A percentile compares a stretch with the other conserved stretches of the same genome.
Conservation (phyloP, 257 asterid species). For the Jaltomata sinuosa region DNA sequence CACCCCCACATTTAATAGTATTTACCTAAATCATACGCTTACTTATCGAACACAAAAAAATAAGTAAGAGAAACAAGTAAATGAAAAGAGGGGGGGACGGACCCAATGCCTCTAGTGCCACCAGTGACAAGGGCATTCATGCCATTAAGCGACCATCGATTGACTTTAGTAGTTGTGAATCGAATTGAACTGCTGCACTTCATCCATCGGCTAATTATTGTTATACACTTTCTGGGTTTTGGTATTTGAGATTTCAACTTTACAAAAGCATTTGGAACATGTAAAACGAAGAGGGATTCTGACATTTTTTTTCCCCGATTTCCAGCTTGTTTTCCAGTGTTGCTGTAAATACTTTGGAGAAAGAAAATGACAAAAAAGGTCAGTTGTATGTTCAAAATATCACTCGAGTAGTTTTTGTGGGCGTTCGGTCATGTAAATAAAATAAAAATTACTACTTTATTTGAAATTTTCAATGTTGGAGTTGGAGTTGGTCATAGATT, state of each 20-base stretch:
- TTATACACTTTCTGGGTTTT: neutral
- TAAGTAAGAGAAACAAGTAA: neutral
- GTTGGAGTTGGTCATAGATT: no score
- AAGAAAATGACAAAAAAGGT: neutral
- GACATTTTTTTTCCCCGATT: neutral
- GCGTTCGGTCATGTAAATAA: no score
- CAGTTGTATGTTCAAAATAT: no score
- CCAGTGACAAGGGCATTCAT: conserved; percentile 56
- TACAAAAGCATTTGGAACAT: no score
- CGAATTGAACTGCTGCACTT: neutral
- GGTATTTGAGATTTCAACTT: neutral
- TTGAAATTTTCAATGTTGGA: no score
- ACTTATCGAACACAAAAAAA: no score
- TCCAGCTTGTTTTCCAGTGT: neutral
- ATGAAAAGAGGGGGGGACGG: neutral
- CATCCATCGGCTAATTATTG: neutral
- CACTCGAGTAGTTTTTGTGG: no score
- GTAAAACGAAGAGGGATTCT: neutral
- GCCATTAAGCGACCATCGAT: conserved; percentile 49
- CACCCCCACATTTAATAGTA: no score
- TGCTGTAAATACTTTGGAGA: neutral
- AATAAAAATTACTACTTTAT: no score
- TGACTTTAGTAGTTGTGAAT: neutral
- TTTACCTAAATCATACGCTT: no score
- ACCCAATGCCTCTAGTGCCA: conserved; percentile 63